A percentile compares a stretch with the other conserved stretches of the same genome.
phyloP scores from a whole-genome alignment of 2,329 filamentous ascomycete species.

The Coleophoma cylindrospora region DNA sequence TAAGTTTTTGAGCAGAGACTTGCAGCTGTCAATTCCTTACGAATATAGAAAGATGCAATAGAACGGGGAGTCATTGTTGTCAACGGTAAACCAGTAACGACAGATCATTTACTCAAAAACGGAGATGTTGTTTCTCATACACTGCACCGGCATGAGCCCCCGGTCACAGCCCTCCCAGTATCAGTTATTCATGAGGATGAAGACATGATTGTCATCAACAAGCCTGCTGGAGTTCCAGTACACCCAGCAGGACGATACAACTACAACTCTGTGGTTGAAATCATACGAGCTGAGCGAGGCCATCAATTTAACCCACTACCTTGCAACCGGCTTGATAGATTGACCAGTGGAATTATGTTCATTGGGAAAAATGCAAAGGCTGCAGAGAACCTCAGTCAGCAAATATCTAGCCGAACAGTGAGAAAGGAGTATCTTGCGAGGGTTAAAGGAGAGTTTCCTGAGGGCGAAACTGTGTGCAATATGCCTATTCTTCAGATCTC shows the following conservation, averaged over 20 bases:
- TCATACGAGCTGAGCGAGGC: conserved; percentile 74
- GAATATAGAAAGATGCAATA: conserved; percentile 64
- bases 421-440: conserved; percentile 94
- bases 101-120: conserved; percentile 72
- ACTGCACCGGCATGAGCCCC: conserved; percentile 91
- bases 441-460: conserved; percentile 86
- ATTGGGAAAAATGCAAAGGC: conserved; percentile 81
- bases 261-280: conserved; percentile 91
- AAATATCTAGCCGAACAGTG: conserved; percentile 77
- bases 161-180: conserved; percentile 76
- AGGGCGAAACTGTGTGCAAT: conserved; percentile 86
- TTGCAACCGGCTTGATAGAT: conserved; percentile 87
- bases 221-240: conserved; percentile 90
- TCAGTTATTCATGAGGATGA: conserved; percentile 86
- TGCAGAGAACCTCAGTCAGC: conserved; percentile 69
- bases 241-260: conserved; percentile 94
- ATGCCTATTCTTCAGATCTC: conserved; percentile 92
- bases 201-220: conserved; percentile 93
- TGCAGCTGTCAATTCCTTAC: conserved; percentile 15
- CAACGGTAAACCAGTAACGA: conserved; percentile 67
- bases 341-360: conserved; percentile 98
- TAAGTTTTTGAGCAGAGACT: conserved; percentile 30
- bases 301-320: conserved; percentile 54
- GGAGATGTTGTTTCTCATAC: conserved; percentile 91
- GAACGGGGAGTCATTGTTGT: conserved; percentile 72